Base-by-base conservation (phyloP, 352 stramenopile species). In the Globisporangium solare region DNA sequence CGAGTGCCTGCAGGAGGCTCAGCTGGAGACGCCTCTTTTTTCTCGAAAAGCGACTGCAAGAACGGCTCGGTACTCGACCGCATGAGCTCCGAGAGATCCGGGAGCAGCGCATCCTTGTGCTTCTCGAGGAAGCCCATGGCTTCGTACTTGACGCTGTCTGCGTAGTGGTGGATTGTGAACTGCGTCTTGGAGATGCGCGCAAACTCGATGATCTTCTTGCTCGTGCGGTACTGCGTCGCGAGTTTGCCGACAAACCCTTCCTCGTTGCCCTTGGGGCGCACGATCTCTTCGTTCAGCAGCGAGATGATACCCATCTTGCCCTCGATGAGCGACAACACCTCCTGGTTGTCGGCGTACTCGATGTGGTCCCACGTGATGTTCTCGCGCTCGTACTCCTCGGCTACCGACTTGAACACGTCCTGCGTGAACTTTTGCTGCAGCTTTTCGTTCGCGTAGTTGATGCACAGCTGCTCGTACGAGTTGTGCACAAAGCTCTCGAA, bases 371-470 rank as follows among this genome's bases (percentile, higher is more conserved):
- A 95, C 31, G 75, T 72, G 61, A 97, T 88, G 37, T 72, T 48
- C 56, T 90, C 77, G 22, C 62, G 58, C 42, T 73, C 66, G 51
- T 90, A 90, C 59, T 90, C 80, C 46, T 83, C 69, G 56, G 86
- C 65, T 39, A 88, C 77, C 1, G 66, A 56, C 42, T 73, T 78
- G 62, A 96, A 88, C 6, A 88, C 77, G 27, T 85, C 75, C 43
- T 79, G 63, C 10, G 71, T 94, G 61, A 96, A 96, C 58, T 94
- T 92, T 45, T 96, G 83, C 78, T 95, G 81, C 24, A 95, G 70
- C 45, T 89, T 84, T 64, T 98, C 94, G 71, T 98, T 98, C 6
- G 90, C 91, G 64, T 97, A 98, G 68, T 98, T 98, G 68, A 98
- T 98, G 50, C 92, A 96, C 12, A 97, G 68, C 70, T 98, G 93